A percentile compares a stretch with the other conserved stretches of the same genome.
phyloP scores from a whole-genome alignment of 2,329 filamentous ascomycete species.

The Curvularia verruculosa region DNA sequence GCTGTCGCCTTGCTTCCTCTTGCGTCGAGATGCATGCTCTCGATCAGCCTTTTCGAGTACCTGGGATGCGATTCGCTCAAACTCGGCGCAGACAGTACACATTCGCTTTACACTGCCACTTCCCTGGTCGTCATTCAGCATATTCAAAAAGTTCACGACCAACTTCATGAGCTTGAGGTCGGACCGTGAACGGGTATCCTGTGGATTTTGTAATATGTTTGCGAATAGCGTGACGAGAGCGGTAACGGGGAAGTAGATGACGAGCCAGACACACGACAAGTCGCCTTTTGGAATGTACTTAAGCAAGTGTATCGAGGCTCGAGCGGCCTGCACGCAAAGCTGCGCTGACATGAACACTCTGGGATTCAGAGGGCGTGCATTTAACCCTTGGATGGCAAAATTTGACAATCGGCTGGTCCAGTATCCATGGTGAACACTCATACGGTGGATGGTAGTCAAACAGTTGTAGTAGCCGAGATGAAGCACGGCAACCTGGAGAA shows the following conservation, averaged over 20 bases:
- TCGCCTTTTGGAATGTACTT: conserved; percentile 97
- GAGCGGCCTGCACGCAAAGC: conserved; percentile 88
- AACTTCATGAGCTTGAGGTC: conserved; percentile 91
- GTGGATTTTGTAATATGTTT: conserved; percentile 93
- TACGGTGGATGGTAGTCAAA: conserved; percentile 94
- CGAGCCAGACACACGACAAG: conserved; percentile 93
- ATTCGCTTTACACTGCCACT: conserved; percentile 92
- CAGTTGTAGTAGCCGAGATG: conserved; percentile 99
- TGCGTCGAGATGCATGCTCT: conserved; percentile 78
- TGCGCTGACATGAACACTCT: conserved; percentile 93
- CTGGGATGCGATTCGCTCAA: conserved; percentile 88
- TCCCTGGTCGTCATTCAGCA: conserved; percentile 85
- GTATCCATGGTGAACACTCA: conserved; percentile 97
- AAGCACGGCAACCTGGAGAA: conserved; percentile 89
- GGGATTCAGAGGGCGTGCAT: conserved; percentile 88
- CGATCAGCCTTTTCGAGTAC: conserved; percentile 91
- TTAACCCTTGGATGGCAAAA: conserved; percentile 92
- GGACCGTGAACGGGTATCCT: conserved; percentile 84
- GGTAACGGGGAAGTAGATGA: conserved; percentile 95
- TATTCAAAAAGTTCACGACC: conserved; percentile 89
- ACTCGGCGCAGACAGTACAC: conserved; percentile 93
- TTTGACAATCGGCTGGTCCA: conserved; percentile 96
- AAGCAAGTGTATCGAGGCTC: conserved; percentile 89
- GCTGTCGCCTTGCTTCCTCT: conserved; percentile 75
- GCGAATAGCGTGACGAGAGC: conserved; percentile 94